Evolutionary conservation across 1,139 yeast species (phyloP), one percentile per base, ranked within the genome.

Genomic region (Kurtzmaniella quercitrusa): DNA sequence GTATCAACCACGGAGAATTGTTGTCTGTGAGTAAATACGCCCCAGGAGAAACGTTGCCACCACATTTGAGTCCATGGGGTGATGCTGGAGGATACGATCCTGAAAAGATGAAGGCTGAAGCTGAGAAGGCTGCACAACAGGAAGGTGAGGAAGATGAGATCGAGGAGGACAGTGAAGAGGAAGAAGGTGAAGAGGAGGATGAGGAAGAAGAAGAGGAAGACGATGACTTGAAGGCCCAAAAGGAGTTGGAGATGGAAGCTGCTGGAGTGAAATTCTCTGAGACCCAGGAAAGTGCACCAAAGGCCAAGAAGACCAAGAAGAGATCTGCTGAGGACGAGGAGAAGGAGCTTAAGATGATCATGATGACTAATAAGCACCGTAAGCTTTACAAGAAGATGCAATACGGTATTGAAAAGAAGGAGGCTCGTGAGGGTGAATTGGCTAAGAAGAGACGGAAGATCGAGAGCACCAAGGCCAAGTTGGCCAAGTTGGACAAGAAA

Each of bases 1-100:
- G 88, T 58, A 73, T 94, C 53, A 93, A 93, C 70, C 85, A 85
- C 67, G 79, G 81, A 42, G 75, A 77, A 50, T 74, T 93, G 50
- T 73, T 86, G 46, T 79, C 93, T 34, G 96, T 87, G 21, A 82
- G 84, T 46, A 76, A 74, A 46, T 93, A 93, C 61, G 86, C 94
- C 38, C 96, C 96, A 3, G 98, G 99, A 46, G 98, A 93, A 67
- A 73, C 90, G 9, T 75, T 94, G 50, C 98, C 98, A 40, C 98
- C 98, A 37, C 98, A 93, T 66, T 76, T 94, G 60, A 86, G 96
- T 45, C 99, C 99, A 71, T 93, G 98, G 98, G 98, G 98, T 54
- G 98, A 93, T 68, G 80, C 91, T 45, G 89, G 86, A 55, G 86
- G 84, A 44, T 93, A 93, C 66, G 81, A 91, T 65, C 98, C 98